A percentile compares a stretch with the other conserved stretches of the same genome.
Conservation (phyloP, 768 basidiomycete genomes). For the Collybiopsis confluens region DNA sequence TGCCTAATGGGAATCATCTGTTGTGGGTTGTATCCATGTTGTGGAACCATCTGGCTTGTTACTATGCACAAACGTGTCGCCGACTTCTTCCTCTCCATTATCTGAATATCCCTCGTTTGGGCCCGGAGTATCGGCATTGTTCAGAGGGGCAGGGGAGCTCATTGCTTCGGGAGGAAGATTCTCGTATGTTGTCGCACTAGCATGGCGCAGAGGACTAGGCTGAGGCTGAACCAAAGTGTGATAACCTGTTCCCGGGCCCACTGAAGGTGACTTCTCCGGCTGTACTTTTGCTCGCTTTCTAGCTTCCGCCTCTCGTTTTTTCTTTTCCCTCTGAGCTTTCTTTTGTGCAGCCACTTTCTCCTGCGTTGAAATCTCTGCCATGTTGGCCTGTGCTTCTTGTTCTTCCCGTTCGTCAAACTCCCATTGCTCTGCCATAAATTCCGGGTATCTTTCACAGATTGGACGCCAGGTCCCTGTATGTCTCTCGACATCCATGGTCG, state of each 20-base stretch:
- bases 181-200: conserved; percentile 13
- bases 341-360: neutral
- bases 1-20: too few species aligned
- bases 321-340: conserved; percentile 18
- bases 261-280: conserved; percentile 16
- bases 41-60: neutral
- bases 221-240: conserved; percentile 15
- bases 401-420: conserved; percentile 75
- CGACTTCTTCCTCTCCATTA: conserved; percentile 4
- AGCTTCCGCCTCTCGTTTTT: conserved; percentile 48
- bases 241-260: conserved; percentile 17
- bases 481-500: conserved; percentile 16
- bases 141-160: neutral
- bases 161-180: neutral
- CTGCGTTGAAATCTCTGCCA: conserved; percentile 31
- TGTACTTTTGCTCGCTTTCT: conserved; percentile 44
- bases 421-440: conserved; percentile 84
- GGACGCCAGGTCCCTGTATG: conserved; percentile 67
- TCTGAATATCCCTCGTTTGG: neutral
- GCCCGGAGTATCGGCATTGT: neutral
- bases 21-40: too few species aligned
- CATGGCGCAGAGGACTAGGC: conserved; percentile 20
- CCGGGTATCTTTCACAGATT: conserved; percentile 76
- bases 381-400: conserved; percentile 51
- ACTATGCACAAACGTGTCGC: neutral